Evolutionary conservation across 495 filamentous ascomycete genomes (phyloP).

Genomic region (Xylaria cubensis): DNA sequence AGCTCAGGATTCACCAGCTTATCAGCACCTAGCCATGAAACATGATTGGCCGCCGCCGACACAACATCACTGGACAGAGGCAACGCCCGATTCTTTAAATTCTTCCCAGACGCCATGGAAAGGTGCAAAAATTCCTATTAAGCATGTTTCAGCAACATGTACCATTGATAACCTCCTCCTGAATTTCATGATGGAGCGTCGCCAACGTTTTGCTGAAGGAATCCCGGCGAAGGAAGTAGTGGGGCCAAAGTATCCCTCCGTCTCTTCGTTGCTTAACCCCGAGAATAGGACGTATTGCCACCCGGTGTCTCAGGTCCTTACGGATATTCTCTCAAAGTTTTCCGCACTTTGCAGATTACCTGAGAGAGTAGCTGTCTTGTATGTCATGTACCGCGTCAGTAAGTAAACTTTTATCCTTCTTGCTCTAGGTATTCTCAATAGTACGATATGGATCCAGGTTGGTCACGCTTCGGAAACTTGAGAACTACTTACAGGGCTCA

Average conservation of each 20-base stretch:
- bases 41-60: slow-evolving; percentile 50
- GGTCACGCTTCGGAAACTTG: not conserved
- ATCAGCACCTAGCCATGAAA: slow-evolving; percentile 49
- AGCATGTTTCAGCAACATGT: slow-evolving; percentile 69
- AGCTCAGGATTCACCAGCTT: slow-evolving; percentile 44
- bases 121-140: slow-evolving; percentile 54
- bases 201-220: slow-evolving; percentile 67
- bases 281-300: slow-evolving; percentile 65
- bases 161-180: slow-evolving; percentile 75
- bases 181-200: slow-evolving; percentile 75
- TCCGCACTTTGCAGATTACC: slow-evolving; percentile 72
- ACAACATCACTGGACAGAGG: slow-evolving; percentile 26
- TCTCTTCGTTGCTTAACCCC: slow-evolving; percentile 76
- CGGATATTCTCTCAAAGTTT: slow-evolving; percentile 78
- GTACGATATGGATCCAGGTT: not conserved
- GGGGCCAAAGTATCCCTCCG: slow-evolving; percentile 76
- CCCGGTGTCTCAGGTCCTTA: slow-evolving; percentile 80
- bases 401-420: not conserved
- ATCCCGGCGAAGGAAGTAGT: slow-evolving; percentile 64
- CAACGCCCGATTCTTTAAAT: slow-evolving; percentile 17
- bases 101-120: slow-evolving; percentile 20
- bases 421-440: not conserved
- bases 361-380: slow-evolving; percentile 79
- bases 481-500: not conserved
- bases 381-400: slow-evolving; percentile 78